Evolutionary conservation across 208 protist genomes (phyloP).

Genomic region (Acanthamoeba culbertsoni): DNA sequence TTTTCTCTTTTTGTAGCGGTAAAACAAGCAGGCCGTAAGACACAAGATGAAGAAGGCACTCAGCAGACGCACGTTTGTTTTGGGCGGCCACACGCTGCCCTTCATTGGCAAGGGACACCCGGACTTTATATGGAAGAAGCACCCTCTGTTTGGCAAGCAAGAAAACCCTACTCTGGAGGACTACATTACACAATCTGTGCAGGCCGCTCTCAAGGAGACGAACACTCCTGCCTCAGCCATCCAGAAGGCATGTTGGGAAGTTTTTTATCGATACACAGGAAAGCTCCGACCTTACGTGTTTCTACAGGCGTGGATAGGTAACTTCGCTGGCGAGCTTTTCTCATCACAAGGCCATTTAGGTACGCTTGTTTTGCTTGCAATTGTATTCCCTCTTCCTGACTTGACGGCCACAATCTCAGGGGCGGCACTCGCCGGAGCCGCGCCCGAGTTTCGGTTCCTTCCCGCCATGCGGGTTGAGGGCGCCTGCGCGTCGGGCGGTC

Average conservation of each 20-base stretch:
- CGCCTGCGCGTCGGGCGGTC: conserved; percentile 89
- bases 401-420: too few relatives aligned
- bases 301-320: conserved; percentile 78
- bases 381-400: too few relatives aligned
- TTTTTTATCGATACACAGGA: too few relatives aligned
- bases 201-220: conserved; percentile 80
- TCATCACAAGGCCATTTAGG: conserved; percentile 89
- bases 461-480: conserved; percentile 88
- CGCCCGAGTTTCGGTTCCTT: conserved; percentile 16
- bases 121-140: conserved; percentile 91
- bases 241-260: conserved; percentile 75
- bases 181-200: conserved; percentile 67
- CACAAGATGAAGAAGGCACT: conserved; percentile 48
- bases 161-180: conserved; percentile 87
- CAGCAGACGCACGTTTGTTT: conserved; percentile 80
- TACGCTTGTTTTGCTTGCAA: too few relatives aligned
- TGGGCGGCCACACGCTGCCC: conserved; percentile 87
- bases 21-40: too few relatives aligned
- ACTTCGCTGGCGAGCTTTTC: conserved; percentile 90
- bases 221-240: conserved; percentile 78
- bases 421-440: not conserved
- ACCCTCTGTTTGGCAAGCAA: conserved; percentile 90
- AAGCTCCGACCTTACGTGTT: too few relatives aligned
- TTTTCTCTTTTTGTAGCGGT: too few relatives aligned
- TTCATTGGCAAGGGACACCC: conserved; percentile 90